Base-by-base conservation (phyloP, 2,329 filamentous ascomycete species). In the Canariomyces notabilis region DNA sequence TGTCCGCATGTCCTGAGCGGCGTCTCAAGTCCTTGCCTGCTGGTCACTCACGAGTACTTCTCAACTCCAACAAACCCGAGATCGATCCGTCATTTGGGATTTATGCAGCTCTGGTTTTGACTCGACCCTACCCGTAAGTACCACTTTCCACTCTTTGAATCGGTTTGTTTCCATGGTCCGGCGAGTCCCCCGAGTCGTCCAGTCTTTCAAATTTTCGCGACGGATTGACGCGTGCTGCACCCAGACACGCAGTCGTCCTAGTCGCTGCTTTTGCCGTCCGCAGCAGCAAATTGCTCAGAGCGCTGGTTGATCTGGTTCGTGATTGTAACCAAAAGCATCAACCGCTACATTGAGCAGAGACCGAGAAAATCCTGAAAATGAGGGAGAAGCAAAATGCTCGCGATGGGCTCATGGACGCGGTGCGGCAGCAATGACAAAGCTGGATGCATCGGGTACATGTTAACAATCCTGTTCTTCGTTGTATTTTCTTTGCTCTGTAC, bases 41-140 rank as follows among this genome's bases (percentile, higher is more conserved):
- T 49, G 49, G 54, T 59, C 57, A 57, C 54, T 52, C 45, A 15
- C 50, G 50, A 50, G 56, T 59, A 57, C 52, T 47, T 45, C 46
- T 45, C 52, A 45, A 46, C 46, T 38, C 29, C 42, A 42, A 48
- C 46, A 53, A 51, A 53, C 43, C 51, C 46, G 49, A 52, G 35
- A 46, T 44, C 31, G 41, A 45, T 48, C 46, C 47, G 43, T 44
- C 40, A 35, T 37, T 45, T 40, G 42, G 34, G 42, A 47, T 54
- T 53, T 52, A 51, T 53, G 55, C 53, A 53, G 22, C 43, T 35
- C 40, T 44, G 49, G 40, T 29, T 42, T 19, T 33, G 38, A 48
- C 42, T 46, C 48, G 37, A 44, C 23, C 45, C 37, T n/a, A 39
- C 51, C 46, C 50, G 57, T 59, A 56, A 59, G 57, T 59, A 52